These are phyloP conservation scores for Leishmania lainsoni DNA, from an alignment of 208 protist species.

Conservation along the genomic window DNA sequence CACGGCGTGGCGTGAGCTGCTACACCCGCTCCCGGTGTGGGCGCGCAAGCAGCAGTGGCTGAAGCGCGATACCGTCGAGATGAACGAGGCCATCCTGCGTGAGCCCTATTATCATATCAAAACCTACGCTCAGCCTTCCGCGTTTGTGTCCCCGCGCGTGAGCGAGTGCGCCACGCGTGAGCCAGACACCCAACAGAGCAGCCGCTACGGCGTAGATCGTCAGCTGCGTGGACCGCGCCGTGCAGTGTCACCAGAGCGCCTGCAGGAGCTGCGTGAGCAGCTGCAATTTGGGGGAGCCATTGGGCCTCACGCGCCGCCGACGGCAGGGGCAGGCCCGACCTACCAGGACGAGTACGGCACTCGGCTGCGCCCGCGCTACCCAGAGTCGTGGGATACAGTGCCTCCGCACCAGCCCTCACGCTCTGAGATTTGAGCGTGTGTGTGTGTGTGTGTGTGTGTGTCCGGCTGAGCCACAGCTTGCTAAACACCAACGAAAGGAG, in stretches of 20 bases:
- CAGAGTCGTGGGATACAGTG: slow-evolving; percentile 86
- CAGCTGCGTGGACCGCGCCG: slow-evolving; percentile 46
- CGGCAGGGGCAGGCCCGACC: slow-evolving; percentile 5
- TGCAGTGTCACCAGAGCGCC: slow-evolving; percentile 46
- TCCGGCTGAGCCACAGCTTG: background rate
- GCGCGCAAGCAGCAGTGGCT: slow-evolving; percentile 80
- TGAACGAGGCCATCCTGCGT: slow-evolving; percentile 77
- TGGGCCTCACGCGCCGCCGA: slow-evolving; percentile 1
- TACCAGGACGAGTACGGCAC: slow-evolving; percentile 74
- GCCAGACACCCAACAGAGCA: slow-evolving; percentile 28
- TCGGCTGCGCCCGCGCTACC: slow-evolving; percentile 79
- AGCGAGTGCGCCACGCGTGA: slow-evolving; percentile 19
- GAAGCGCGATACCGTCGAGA: slow-evolving; percentile 85
- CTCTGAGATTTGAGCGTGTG: slow-evolving; percentile 21
- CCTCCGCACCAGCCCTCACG: slow-evolving; percentile 84
- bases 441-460: slow-evolving; percentile 14
- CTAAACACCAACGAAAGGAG: background rate
- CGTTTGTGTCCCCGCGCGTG: slow-evolving; percentile 5
- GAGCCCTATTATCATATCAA: slow-evolving; percentile 89
- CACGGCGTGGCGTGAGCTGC: slow-evolving; percentile 87
- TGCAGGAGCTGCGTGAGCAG: slow-evolving; percentile 61
- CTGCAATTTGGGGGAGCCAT: slow-evolving; percentile 46
- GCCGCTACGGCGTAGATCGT: slow-evolving; percentile 30
- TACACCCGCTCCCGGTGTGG: slow-evolving; percentile 70
- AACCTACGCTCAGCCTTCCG: slow-evolving; percentile 37